Evolutionary conservation across 352 stramenopile species (phyloP), one percentile per base, ranked within the genome.

Genomic region (Phytophthora fragariaefolia): DNA sequence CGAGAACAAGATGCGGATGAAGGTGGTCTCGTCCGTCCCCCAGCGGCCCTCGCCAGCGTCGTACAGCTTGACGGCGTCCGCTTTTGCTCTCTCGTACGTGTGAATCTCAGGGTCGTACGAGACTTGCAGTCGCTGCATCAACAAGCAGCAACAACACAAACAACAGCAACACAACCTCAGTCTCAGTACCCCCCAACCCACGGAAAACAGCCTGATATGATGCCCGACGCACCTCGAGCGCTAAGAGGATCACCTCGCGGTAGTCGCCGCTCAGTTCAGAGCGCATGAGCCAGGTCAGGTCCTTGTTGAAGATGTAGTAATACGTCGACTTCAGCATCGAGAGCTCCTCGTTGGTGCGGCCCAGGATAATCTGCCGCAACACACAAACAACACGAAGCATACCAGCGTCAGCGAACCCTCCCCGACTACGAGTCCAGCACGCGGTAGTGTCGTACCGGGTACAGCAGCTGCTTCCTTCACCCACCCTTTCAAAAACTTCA

Each of bases 281-380:
- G 57, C 85, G 67, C 24, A 89, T 46, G 30, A 61, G 66, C 34
- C 77, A 69, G 13, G 63, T 65, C 43, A 91, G 63, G 43, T 91
- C 82, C 28, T 79, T 61, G 61, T 70, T 64, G 73, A 80, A 76
- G 18, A 84, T 9, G 23, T 85, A 70, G 54, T 83, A 89, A 65
- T 75, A 91, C 0, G 80, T 83, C 73, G 87, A 86, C 82, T 91
- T 91, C 34, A 91, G 70, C 58, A 91, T 87, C 73, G 74, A 73
- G 53, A 91, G 75, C 51, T 91, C 82, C 24, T 50, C 57, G 65
- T 85, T 85, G 12, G 82, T 85, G 61, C 82, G 76, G 50, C 79
- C 79, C 5, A 85, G 59, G 8, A 87, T 26, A 8, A 79, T n/a
- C n/a, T n/a, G n/a, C n/a, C n/a, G n/a, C n/a, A n/a, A n/a, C n/a